phyloP scores from a whole-genome alignment of 495 filamentous ascomycete genomes.

The Antarctomyces pellizariae region DNA sequence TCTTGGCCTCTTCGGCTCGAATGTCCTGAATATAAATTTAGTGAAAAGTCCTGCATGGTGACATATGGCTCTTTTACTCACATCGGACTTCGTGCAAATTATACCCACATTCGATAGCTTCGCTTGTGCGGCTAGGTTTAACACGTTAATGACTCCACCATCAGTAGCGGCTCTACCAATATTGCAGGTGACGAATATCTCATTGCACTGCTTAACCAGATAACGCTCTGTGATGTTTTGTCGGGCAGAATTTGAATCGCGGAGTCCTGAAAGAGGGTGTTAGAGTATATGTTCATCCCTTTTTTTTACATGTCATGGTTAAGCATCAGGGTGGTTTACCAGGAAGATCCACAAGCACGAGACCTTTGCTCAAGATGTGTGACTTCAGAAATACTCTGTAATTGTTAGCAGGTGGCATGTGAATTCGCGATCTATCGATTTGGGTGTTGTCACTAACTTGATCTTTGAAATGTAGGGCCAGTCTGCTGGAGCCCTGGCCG shows the following conservation, averaged over 20 bases:
- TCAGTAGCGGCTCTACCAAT: conserved; percentile 16
- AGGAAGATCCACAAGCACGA: conserved; percentile 19
- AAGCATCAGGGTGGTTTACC: conserved; percentile 5
- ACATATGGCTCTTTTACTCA: conserved; percentile 3
- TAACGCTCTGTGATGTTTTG: conserved; percentile 17
- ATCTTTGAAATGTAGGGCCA: conserved; percentile 21
- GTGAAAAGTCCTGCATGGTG: neutral
- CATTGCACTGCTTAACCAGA: conserved; percentile 15
- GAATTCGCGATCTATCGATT: neutral
- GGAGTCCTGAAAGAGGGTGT: conserved; percentile 10
- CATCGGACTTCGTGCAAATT: conserved; percentile 19
- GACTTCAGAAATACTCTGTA: conserved; percentile 15
- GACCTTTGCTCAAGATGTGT: conserved; percentile 16
- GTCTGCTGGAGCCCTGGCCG: conserved; percentile 1
- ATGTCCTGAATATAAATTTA: conserved; percentile 8
- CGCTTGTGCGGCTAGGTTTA: conserved; percentile 14
- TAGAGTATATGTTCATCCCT: neutral
- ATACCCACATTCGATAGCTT: conserved; percentile 16
- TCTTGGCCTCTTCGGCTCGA: conserved; percentile 11
- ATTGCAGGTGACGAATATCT: conserved; percentile 16
- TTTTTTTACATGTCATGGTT: too few relatives aligned
- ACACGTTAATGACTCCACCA: conserved; percentile 13
- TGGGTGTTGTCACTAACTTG: conserved; percentile 9
- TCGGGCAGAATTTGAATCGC: conserved; percentile 17
- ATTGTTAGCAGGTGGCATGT: conserved; percentile 1